Conservation (phyloP, 75 land plant species). For the Picea glauca region DNA sequence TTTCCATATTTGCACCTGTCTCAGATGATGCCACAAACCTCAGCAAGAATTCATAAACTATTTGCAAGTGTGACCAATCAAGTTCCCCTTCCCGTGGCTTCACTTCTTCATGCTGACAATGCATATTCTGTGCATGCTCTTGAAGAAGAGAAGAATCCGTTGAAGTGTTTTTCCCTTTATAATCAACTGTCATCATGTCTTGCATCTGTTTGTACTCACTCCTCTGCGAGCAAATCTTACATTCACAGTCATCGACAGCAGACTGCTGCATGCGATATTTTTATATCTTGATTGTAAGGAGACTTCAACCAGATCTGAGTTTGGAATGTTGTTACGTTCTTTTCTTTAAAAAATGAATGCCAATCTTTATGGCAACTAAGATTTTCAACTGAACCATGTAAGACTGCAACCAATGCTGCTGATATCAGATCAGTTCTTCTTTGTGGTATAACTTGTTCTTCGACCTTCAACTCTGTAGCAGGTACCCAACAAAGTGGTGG, state of each 20-base stretch:
- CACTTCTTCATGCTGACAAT: slow-evolving; percentile 9
- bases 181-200: slow-evolving; percentile 64
- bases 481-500: too few relatives aligned
- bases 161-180: slow-evolving; percentile 53
- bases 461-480: too few relatives aligned
- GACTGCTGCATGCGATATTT: slow-evolving; percentile 48
- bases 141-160: slow-evolving; percentile 18
- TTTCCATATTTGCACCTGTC: slow-evolving; percentile 44
- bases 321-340: slow-evolving; percentile 16
- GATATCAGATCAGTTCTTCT: slow-evolving; percentile 56
- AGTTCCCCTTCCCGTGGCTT: slow-evolving; percentile 29
- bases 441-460: slow-evolving; percentile 16
- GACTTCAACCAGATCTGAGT: slow-evolving; percentile 55
- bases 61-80: slow-evolving; percentile 70
- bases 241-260: slow-evolving; percentile 86
- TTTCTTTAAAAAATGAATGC: slow-evolving; percentile 48
- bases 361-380: slow-evolving; percentile 79
- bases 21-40: slow-evolving; percentile 61
- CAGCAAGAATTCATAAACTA: slow-evolving; percentile 58
- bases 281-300: slow-evolving; percentile 59
- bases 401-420: slow-evolving; percentile 39
- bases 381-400: slow-evolving; percentile 70
- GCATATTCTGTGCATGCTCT: slow-evolving; percentile 1
- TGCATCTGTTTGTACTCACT: slow-evolving; percentile 72
- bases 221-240: slow-evolving; percentile 75